These are phyloP conservation scores for Agaricus bisporus DNA, from an alignment of 768 basidiomycete genomes.

Conservation along the genomic window DNA sequence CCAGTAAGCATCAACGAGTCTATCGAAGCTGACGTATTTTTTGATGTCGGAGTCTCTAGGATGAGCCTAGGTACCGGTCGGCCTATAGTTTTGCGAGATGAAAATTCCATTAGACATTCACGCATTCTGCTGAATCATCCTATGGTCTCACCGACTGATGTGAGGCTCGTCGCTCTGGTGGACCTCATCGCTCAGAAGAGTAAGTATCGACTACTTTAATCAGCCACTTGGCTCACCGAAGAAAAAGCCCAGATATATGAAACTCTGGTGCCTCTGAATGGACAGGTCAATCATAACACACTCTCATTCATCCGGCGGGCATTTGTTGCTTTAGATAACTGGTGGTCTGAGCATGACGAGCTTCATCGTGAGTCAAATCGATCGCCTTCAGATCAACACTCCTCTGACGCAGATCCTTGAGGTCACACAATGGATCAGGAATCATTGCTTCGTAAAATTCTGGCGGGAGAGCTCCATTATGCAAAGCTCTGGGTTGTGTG, in stretches of 20 bases:
- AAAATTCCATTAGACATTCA: slow-evolving; percentile 81
- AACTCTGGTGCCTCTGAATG: slow-evolving; percentile 78
- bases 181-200: slow-evolving; percentile 91
- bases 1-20: slow-evolving; percentile 49
- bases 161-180: slow-evolving; percentile 80
- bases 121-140: slow-evolving; percentile 76
- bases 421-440: slow-evolving; percentile 82
- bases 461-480: slow-evolving; percentile 85
- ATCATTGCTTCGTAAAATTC: slow-evolving; percentile 78
- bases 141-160: slow-evolving; percentile 87
- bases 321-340: slow-evolving; percentile 80
- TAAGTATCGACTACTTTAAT: slow-evolving; percentile 26
- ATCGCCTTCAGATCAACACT: not conserved
- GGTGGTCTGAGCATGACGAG: slow-evolving; percentile 87
- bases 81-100: slow-evolving; percentile 85
- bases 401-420: slow-evolving; percentile 20
- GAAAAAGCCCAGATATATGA: slow-evolving; percentile 85
- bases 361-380: slow-evolving; percentile 55
- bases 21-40: not conserved
- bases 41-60: slow-evolving; percentile 28
- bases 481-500: slow-evolving; percentile 95
- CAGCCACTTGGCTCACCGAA: not conserved
- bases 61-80: slow-evolving; percentile 91
- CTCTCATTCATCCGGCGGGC: slow-evolving; percentile 85
- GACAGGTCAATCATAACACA: slow-evolving; percentile 80